Base-by-base conservation (phyloP, 2,329 filamentous ascomycete species). In the Diplocarpon mali region DNA sequence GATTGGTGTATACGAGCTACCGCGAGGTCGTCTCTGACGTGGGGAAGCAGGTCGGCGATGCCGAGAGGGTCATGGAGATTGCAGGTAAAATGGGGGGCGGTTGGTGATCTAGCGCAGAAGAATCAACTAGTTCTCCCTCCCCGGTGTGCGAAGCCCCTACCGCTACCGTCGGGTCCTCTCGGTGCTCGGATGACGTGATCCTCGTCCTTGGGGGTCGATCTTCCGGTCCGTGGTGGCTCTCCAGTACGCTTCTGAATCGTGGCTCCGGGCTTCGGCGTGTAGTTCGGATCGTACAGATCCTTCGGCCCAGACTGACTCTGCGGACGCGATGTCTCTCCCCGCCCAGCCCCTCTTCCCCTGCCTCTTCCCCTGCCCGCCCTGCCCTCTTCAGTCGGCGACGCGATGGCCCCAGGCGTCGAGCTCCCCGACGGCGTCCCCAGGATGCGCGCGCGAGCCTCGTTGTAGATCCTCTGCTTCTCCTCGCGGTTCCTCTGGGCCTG, bases 1-100 rank as follows among this genome's bases (percentile, higher is more conserved):
- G 74, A 61, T 68, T 98, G 59, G 77, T 80, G 46, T 85, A 83
- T 63, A 98, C 92, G 46, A 93, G 79, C 41, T 98, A 86, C 68
- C 79, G 92, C 51, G 82, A 89, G 65, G 90, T 98, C 16, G 81
- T 95, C 57, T 95, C 90, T 67, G 87, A 96, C 62, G 87, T 98
- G 35, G 92, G 92, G 40, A 94, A 92, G 67, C 68, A 74, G 62
- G 59, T 70, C 64, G 69, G 72, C 48, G 83, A 88, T 60, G 82
- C 85, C 35, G 84, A 93, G 60, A 77, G 81, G 48, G 89, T 95
- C 34, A 83, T 88, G 47, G 87, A 92, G 60, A 71, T 98, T 59
- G 90, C 90, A 38, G 82, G 87, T 45, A 92, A 88, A 65, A 85
- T 89, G 56, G 92, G 89, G 42, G 92, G 92, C 42, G 92, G 92